Evolutionary conservation across 495 filamentous ascomycete species (phyloP).

Genomic region (Lophiostoma macrostomum): DNA sequence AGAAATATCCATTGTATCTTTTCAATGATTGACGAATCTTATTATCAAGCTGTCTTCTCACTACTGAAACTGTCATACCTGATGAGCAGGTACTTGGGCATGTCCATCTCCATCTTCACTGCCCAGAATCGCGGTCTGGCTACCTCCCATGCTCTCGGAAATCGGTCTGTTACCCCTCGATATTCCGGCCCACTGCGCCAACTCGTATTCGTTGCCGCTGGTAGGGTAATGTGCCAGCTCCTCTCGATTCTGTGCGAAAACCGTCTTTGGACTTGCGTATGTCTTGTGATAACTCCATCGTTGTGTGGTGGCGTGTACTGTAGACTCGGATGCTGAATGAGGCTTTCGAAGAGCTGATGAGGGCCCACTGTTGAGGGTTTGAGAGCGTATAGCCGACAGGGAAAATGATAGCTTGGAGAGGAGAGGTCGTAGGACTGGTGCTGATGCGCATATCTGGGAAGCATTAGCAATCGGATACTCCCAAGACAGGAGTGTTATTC

Average conservation of each 20-base stretch:
- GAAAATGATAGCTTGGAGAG: conserved; percentile 9
- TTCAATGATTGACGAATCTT: no score
- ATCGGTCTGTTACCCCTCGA: not conserved
- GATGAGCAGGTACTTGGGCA: no score
- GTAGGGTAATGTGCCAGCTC: not conserved
- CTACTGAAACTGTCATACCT: no score
- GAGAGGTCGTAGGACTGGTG: conserved; percentile 17
- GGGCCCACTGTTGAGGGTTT: no score
- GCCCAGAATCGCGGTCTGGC: conserved; percentile 4
- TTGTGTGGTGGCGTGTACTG: not conserved
- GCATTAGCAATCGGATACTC: no score
- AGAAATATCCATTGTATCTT: no score
- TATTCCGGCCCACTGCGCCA: conserved; percentile 9
- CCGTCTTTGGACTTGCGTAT: no score
- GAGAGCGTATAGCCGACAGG: not conserved
- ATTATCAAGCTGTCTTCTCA: no score
- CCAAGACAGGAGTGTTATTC: no score
- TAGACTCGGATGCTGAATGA: no score
- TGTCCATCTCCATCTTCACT: not conserved
- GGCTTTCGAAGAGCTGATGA: no score
- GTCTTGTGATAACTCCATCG: no score
- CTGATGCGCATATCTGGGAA: conserved; percentile 27
- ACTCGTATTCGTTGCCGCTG: not conserved
- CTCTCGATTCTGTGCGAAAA: not conserved
- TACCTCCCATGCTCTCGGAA: not conserved